Evolutionary conservation across 1,284 basidiomycete species (phyloP).

Genomic region (Mycosarcoma maydis): DNA sequence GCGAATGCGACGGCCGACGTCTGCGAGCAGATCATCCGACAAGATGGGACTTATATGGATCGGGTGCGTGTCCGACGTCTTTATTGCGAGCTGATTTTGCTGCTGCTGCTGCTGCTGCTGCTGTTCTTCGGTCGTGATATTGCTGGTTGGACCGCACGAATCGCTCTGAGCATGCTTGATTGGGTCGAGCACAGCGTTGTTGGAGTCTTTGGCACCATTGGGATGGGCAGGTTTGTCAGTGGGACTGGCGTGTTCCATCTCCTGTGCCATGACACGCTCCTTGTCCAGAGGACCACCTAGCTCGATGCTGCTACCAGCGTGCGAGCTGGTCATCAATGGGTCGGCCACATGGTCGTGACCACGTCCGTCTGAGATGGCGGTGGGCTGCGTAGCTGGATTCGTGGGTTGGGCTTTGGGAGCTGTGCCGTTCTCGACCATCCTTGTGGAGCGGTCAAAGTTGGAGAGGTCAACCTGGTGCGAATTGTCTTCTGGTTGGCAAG

Average conservation of each 20-base stretch:
- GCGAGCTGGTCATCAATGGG: constrained; percentile 21
- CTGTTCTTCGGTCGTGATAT: constrained; percentile 2
- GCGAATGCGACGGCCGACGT: constrained; percentile 41
- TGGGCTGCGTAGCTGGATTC: no score
- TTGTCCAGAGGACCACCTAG: constrained; percentile 44
- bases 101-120: constrained; percentile 19
- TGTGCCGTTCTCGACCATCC: constrained; percentile 27
- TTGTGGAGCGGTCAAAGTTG: constrained; percentile 34
- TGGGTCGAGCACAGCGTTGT: constrained; percentile 15
- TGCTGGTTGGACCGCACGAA: constrained; percentile 1
- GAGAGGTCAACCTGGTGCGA: no score
- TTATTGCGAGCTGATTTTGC: constrained; percentile 45
- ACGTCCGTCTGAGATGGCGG: no score
- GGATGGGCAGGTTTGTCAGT: constrained; percentile 34
- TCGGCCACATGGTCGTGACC: constrained; percentile 6
- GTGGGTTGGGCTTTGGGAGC: neutral
- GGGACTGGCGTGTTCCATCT: constrained; percentile 33
- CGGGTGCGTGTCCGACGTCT: constrained; percentile 64
- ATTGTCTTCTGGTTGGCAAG: no score
- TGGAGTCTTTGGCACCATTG: constrained; percentile 1
- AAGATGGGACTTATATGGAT: constrained; percentile 61
- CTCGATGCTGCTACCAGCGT: constrained; percentile 36
- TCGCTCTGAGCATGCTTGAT: constrained; percentile 8
- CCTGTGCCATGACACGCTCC: constrained; percentile 41
- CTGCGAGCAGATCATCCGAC: constrained; percentile 39